phyloP scores from a whole-genome alignment of 1,139 yeast species.

The Saccharomyces hybrid region DNA sequence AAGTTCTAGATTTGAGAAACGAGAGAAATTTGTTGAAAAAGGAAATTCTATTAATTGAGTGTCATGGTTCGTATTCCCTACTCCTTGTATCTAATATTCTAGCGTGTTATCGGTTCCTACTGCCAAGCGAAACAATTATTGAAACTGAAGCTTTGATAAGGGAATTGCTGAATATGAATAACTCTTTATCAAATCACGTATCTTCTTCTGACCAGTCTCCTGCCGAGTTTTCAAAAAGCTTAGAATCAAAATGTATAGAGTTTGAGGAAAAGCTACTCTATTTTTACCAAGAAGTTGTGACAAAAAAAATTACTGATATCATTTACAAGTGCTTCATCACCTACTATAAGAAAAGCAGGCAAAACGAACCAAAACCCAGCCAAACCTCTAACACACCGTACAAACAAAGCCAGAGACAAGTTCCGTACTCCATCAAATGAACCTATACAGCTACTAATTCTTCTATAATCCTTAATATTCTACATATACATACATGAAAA shows the following conservation, averaged over 20 bases:
- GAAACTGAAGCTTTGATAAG: background rate
- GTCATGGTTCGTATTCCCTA: background rate
- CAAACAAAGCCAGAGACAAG: background rate
- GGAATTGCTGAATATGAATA: background rate
- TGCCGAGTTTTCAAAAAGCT: background rate
- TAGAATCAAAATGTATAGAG: slow-evolving; percentile 10
- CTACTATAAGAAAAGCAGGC: background rate
- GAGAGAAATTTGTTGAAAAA: background rate
- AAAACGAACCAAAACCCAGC: background rate
- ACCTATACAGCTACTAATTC: background rate
- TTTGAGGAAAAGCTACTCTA: slow-evolving; percentile 10
- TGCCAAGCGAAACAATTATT: background rate
- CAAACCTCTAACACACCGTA: background rate
- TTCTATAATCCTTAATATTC: background rate
- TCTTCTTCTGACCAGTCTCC: background rate
- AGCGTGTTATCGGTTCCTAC: background rate
- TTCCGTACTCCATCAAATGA: background rate
- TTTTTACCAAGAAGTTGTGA: slow-evolving; percentile 20
- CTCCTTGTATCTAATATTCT: background rate
- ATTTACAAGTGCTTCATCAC: background rate
- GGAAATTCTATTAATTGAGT: background rate
- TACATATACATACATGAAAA: background rate
- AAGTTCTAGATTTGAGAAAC: background rate
- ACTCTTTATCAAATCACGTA: background rate
- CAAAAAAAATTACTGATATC: slow-evolving; percentile 13